A percentile compares a stretch with the other conserved stretches of the same genome.
Evolutionary conservation across 2,329 filamentous ascomycete species (phyloP).

Genomic region (Raffaelea arxii): DNA sequence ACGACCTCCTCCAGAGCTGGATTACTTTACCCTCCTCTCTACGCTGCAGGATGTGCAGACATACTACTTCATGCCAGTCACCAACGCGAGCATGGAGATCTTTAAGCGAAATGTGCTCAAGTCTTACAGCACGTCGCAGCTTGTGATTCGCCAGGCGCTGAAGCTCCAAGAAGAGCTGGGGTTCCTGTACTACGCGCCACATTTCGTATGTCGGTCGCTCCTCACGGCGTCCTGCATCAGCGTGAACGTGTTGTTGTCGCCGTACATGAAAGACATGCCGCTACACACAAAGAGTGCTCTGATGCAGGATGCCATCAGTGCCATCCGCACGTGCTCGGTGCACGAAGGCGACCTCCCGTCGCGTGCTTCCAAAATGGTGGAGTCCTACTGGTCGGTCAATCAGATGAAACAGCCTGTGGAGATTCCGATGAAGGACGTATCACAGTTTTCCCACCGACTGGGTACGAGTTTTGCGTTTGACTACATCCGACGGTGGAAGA

Average conservation of each 20-base stretch:
- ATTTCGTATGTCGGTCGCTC: constrained; percentile 38
- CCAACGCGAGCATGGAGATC: constrained; percentile 25
- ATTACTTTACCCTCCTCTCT: constrained; percentile 37
- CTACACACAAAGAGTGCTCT: constrained; percentile 18
- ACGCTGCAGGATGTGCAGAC: constrained; percentile 43
- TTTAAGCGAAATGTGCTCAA: constrained; percentile 36
- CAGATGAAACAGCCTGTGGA: constrained; percentile 28
- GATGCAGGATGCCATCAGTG: constrained; percentile 22
- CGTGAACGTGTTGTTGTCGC: constrained; percentile 34
- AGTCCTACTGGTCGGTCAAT: constrained; percentile 36
- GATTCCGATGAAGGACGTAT: constrained; percentile 24
- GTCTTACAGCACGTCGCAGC: constrained; percentile 36
- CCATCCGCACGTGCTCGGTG: constrained; percentile 32
- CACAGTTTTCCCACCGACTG: constrained; percentile 34
- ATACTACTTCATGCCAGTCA: constrained; percentile 40
- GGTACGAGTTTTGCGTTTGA: constrained; percentile 39
- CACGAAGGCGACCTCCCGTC: constrained; percentile 38
- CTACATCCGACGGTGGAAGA: constrained; percentile 38
- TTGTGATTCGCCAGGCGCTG: constrained; percentile 31
- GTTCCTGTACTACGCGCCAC: constrained; percentile 37
- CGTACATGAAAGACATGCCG: constrained; percentile 25
- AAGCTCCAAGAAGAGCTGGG: constrained; percentile 29
- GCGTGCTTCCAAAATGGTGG: constrained; percentile 35
- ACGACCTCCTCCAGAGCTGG: constrained; percentile 35
- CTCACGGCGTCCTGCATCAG: constrained; percentile 36